A percentile compares a stretch with the other conserved stretches of the same genome.
Evolutionary conservation across 768 basidiomycete species (phyloP).

Genomic region (Chalciporus pseudorubinellus): DNA sequence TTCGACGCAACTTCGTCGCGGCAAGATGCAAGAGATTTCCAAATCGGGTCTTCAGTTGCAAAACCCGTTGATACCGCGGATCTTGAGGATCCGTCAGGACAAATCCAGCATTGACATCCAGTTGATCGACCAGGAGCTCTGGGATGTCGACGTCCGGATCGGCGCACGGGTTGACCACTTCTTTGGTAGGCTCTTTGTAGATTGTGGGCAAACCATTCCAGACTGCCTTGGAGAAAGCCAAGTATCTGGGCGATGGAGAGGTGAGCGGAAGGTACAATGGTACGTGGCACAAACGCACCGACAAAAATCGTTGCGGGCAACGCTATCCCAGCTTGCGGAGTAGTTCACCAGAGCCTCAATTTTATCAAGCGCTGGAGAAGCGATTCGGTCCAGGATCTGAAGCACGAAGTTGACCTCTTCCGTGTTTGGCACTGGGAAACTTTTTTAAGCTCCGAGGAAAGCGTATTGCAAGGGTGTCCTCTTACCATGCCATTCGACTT

Average conservation of each 20-base stretch:
- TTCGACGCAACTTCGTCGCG: constrained; percentile 58
- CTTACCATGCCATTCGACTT: constrained; percentile 85
- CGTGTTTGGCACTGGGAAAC: constrained; percentile 46
- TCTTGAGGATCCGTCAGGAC: constrained; percentile 71
- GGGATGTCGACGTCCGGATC: constrained; percentile 62
- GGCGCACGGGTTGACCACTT: constrained; percentile 54
- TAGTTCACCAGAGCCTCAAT: constrained; percentile 60
- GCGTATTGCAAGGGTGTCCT: neutral
- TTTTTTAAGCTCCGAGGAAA: constrained; percentile 7
- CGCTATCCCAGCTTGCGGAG: constrained; percentile 59
- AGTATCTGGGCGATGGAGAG: constrained; percentile 42
- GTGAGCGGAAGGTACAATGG: constrained; percentile 3
- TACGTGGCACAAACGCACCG: constrained; percentile 44
- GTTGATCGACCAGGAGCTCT: constrained; percentile 63
- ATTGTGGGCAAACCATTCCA: constrained; percentile 78
- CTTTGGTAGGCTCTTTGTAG: constrained; percentile 54
- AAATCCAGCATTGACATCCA: constrained; percentile 74
- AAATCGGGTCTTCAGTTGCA: constrained; percentile 56
- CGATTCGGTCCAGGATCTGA: constrained; percentile 71
- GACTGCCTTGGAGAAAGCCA: constrained; percentile 70
- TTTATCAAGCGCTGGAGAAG: constrained; percentile 60
- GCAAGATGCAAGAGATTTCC: constrained; percentile 69
- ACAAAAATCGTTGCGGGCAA: constrained; percentile 80
- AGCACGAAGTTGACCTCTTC: constrained; percentile 80
- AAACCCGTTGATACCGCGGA: constrained; percentile 66